These are phyloP conservation scores for Geotrichum candidum DNA, from an alignment of 1,139 yeast species.

Conservation along the genomic window DNA sequence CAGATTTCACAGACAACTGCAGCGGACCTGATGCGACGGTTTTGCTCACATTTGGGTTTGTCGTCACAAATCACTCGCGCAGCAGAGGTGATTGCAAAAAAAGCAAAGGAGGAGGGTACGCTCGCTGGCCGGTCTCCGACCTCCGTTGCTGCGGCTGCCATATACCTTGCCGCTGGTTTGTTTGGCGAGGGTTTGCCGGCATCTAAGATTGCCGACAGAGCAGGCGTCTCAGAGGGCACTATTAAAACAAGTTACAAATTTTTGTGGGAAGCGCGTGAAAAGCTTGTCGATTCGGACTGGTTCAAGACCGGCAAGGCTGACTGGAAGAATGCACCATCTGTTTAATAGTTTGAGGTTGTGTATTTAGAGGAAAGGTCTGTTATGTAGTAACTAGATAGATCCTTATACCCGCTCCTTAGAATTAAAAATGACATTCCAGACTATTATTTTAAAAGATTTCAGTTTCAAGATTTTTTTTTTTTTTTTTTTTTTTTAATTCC, in stretches of 20 bases:
- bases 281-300: constrained; percentile 77
- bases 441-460: too few species aligned
- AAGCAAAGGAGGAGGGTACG: constrained; percentile 86
- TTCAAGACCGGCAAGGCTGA: constrained; percentile 54
- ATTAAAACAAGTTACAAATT: constrained; percentile 87
- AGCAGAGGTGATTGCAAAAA: constrained; percentile 86
- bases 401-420: too few species aligned
- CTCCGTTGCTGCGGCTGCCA: constrained; percentile 95
- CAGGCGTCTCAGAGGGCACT: constrained; percentile 97
- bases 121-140: constrained; percentile 96
- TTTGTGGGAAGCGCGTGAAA: constrained; percentile 65
- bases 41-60: constrained; percentile 90
- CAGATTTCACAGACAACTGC: constrained; percentile 88
- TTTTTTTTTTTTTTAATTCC: too few species aligned
- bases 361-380: too few species aligned
- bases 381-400: too few species aligned
- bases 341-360: neutral
- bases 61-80: constrained; percentile 81
- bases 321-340: constrained; percentile 51
- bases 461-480: too few species aligned
- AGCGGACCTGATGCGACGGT: constrained; percentile 80
- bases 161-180: constrained; percentile 81
- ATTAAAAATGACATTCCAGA: too few species aligned
- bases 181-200: constrained; percentile 65
- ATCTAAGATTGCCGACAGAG: constrained; percentile 77